These are phyloP conservation scores for Ophiostoma sp. DNA, from an alignment of 2,329 filamentous ascomycete genomes.

Conservation along the genomic window DNA sequence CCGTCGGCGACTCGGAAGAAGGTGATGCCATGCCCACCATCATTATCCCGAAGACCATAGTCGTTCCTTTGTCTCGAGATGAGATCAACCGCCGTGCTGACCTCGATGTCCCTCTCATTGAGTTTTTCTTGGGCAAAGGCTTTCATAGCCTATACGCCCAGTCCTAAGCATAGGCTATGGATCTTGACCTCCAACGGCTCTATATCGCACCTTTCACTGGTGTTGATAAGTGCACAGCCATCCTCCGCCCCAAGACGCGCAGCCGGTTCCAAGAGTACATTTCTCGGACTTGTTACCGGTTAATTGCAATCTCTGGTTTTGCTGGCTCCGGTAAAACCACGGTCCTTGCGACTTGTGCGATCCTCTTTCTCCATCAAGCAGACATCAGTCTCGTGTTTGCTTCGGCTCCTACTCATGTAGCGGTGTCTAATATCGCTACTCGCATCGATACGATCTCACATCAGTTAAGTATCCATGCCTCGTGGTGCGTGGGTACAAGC, in stretches of 20 bases:
- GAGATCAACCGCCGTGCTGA: no score
- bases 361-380: neutral
- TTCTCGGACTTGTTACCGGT: neutral
- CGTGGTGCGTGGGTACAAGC: neutral
- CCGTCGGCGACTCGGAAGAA: no score
- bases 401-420: neutral
- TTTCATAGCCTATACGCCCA: neutral
- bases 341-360: neutral
- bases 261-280: neutral
- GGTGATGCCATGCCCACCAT: no score
- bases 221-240: neutral
- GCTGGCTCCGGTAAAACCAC: neutral
- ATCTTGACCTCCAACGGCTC: neutral
- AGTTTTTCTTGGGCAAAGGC: no score
- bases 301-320: neutral
- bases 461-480: neutral
- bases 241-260: neutral
- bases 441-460: neutral
- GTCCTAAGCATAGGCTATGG: neutral
- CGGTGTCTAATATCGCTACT: neutral
- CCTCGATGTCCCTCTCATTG: no score
- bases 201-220: no score
- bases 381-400: neutral
- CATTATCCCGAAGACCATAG: no score
- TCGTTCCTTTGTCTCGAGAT: no score